Evolutionary conservation across 257 asterid species (phyloP), one percentile per base, ranked within the genome.

Genomic region (Schizonepeta tenuifolia): DNA sequence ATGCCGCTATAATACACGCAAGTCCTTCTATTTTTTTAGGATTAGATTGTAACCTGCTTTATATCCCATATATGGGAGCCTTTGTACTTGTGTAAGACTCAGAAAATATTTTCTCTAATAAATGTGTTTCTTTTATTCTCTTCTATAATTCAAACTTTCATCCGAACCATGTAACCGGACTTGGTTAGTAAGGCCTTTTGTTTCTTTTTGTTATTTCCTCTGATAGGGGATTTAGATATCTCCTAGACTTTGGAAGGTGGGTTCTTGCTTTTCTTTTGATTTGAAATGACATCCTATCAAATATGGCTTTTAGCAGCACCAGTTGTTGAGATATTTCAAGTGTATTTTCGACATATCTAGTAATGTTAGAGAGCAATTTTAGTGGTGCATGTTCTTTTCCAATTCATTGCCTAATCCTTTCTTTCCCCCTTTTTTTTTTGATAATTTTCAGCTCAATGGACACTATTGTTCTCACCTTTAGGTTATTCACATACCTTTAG

Each of bases 391-490:
- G 24, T 56, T 51, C 56, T 57, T 63, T 58, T 56, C 21, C 22
- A 6, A 55, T 54, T 62, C 36, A 13, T 69, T 38, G 61, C 51
- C 58, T 41, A 43, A 50, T 50, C 61, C 50, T 41, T 17, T 17
- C 24, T 67, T 57, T 67, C 12, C 72, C 5, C 26, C 2, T 24
- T 65, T 53, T 14, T 44, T n/a, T 14, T 56, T 56, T 6, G 5
- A 24, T 3, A 50, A 56, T 76, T 81, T 86, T 91, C 96, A 92
- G 98, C 71, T 87, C 83, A 69, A 88, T 97, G 75, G 98, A 93
- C 79, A 80, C 97, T n/a, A 83, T 93, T 67, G 98, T 93, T 80
- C 96, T 93, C 83, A 85, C 88, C 82, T 70, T 90, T 81, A 86
- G 95, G 81, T 72, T 85, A 65, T 90, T 93, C 73, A 79, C 86